Conservation (phyloP, 1,284 basidiomycete species). For the Leccinum variabile region DNA sequence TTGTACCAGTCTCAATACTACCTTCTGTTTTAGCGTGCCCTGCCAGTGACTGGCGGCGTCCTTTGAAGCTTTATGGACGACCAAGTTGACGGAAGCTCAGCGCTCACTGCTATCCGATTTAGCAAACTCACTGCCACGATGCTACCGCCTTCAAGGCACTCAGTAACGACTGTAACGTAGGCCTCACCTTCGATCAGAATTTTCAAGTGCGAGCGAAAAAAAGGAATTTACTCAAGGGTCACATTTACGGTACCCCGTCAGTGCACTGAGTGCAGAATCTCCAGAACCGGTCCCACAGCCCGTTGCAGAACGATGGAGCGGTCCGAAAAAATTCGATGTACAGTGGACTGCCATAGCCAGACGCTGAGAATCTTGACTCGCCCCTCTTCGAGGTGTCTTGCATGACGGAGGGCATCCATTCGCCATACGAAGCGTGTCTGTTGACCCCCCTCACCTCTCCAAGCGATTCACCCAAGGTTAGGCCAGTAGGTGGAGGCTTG, state of each 20-base stretch:
- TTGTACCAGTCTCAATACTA: neutral
- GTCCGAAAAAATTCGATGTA: too few species aligned
- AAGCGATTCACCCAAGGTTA: neutral
- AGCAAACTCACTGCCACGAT: neutral
- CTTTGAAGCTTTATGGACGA: neutral
- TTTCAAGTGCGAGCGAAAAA: neutral
- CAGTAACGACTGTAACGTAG: neutral
- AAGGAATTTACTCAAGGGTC: neutral
- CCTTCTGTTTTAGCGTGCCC: neutral
- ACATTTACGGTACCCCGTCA: neutral
- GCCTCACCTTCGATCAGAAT: neutral
- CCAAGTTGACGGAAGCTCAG: neutral
- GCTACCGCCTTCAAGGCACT: neutral
- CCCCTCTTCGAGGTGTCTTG: slow-evolving; percentile 6
- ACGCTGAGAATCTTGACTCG: slow-evolving; percentile 2
- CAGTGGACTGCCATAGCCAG: too few species aligned
- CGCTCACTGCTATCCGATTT: neutral
- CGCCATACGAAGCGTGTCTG: slow-evolving; percentile 10
- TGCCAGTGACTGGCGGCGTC: too few species aligned
- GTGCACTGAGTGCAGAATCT: neutral
- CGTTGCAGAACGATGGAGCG: too few species aligned
- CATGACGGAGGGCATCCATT: slow-evolving; percentile 1
- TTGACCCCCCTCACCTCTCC: slow-evolving; percentile 16
- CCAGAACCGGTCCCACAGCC: neutral
- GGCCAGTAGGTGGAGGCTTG: neutral